Base-by-base conservation (phyloP, 352 stramenopile genomes). In the Phytophthora foliorum region DNA sequence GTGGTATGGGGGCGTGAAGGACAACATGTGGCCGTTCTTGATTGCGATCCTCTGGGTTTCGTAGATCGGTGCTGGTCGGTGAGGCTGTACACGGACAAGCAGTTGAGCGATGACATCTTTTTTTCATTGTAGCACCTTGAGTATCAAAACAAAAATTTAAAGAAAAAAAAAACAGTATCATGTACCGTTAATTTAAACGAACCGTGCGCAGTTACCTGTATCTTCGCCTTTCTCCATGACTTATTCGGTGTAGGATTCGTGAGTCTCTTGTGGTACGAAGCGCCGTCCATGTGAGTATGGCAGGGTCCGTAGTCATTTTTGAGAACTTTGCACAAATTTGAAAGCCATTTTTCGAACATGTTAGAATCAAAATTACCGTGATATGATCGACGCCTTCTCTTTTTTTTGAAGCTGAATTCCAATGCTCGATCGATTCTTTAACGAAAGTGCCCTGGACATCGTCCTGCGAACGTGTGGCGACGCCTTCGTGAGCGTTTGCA, bases 321-420 rank as follows among this genome's bases (percentile, higher is more conserved):
- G 38, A 44, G 38, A 21, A 21, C 17, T 6, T 2, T 8, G 7
- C 38, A 44, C 17, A 44, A 44, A 21, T 44, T 21, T 22, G 38
- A 17, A 21, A 44, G 21, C 38, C 38, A 44, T 21, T n/a, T 44
- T 44, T 44, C 38, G 7, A 44, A 44, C 17, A 22, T 44, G 6
- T 22, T 7, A 7, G 38, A 44, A 13, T 44, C 38, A 44, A 44
- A n/a, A 21, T 44, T 44, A 21, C 38, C 38, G 16, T 44, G 38
- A 21, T 21, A 44, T 2, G 38, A 44, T 44, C 32, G 38, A 44
- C 38, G 4, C 38, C 14, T 5, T 44, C 1, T n/a, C 38, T 22
- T 21, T 44, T 57, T 44, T 57, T 57, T 6, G 46, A 17, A 0
- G 57, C 46, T 7, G 57, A 57, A n/a, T 65, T 57, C 46, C 44